These are phyloP conservation scores for Capsella bursapastoris DNA, from an alignment of 345 rosid species.

Conservation along the genomic window DNA sequence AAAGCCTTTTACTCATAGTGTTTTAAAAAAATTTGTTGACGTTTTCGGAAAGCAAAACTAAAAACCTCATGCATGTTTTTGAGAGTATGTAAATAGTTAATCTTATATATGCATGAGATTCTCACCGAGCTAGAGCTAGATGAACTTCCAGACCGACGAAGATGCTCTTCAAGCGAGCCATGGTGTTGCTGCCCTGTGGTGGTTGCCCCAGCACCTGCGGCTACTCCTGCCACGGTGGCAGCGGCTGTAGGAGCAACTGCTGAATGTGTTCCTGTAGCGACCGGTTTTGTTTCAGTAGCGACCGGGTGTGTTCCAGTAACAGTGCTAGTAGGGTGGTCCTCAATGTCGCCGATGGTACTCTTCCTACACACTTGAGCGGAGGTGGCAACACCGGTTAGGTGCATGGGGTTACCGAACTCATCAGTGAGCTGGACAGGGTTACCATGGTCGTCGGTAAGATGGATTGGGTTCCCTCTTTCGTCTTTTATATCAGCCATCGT, in stretches of 20 bases:
- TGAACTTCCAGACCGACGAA: slow-evolving; percentile 52
- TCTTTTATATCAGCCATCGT: slow-evolving; percentile 68
- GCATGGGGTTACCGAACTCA: slow-evolving; percentile 65
- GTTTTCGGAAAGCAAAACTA: background rate
- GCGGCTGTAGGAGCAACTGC: background rate
- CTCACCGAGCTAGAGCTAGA: slow-evolving; percentile 62
- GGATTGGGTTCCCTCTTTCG: slow-evolving; percentile 59
- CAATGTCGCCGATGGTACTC: background rate
- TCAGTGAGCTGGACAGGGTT: slow-evolving; percentile 63
- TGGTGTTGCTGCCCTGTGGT: slow-evolving; percentile 34
- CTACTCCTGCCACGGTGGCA: background rate
- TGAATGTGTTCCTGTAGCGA: background rate
- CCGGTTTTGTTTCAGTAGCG: background rate
- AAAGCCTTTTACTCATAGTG: background rate
- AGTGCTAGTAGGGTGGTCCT: slow-evolving; percentile 3
- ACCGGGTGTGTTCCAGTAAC: background rate
- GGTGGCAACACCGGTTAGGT: slow-evolving; percentile 61
- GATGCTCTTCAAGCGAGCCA: slow-evolving; percentile 42
- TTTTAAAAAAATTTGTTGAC: background rate
- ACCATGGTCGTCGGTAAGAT: slow-evolving; percentile 56
- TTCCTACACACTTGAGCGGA: slow-evolving; percentile 18
- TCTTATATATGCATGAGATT: background rate
- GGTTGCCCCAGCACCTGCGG: background rate
- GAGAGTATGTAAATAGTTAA: too few relatives aligned
- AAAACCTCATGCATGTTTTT: background rate